phyloP scores from a whole-genome alignment of 768 basidiomycete species.

The Glaciozyma martinii region DNA sequence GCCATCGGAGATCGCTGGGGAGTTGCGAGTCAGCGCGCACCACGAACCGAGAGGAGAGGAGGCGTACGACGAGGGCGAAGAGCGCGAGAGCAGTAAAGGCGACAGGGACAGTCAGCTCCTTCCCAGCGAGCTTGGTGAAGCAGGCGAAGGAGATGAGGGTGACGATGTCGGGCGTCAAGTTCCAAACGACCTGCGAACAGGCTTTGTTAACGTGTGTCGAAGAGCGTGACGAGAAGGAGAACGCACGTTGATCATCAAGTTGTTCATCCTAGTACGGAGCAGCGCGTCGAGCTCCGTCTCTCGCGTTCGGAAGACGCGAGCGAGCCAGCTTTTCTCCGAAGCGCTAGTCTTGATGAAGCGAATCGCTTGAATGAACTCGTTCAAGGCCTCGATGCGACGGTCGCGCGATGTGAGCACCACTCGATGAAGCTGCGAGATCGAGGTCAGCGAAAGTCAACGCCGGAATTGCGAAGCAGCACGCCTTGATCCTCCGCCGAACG shows the following conservation, averaged over 20 bases:
- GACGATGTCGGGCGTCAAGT: conserved; percentile 21
- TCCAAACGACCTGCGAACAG: conserved; percentile 31
- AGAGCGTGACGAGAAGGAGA: conserved; percentile 31
- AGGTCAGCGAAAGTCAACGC: no score
- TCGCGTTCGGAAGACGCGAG: conserved; percentile 6
- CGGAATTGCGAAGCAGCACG: no score
- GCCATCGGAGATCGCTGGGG: conserved; percentile 13
- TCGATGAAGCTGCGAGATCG: conserved; percentile 8
- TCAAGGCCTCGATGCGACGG: conserved; percentile 39
- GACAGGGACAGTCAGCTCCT: conserved; percentile 62
- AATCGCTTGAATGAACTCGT: conserved; percentile 37
- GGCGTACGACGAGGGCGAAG: conserved; percentile 43
- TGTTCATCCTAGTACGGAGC: conserved; percentile 18
- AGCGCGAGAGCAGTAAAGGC: conserved; percentile 84
- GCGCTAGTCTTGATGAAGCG: conserved; percentile 16
- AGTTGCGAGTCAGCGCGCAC: background rate
- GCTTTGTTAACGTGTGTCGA: conserved; percentile 25
- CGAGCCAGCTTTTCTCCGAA: conserved; percentile 16
- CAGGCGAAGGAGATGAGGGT: conserved; percentile 25
- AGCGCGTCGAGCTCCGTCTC: conserved; percentile 17
- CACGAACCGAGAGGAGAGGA: conserved; percentile 32
- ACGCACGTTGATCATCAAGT: conserved; percentile 29
- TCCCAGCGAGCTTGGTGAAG: conserved; percentile 46
- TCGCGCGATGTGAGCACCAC: conserved; percentile 40
- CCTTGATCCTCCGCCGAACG: conserved; percentile 13